These are phyloP conservation scores for Vigna reflexopilosa DNA, from an alignment of 306 rosid species.

Conservation along the genomic window DNA sequence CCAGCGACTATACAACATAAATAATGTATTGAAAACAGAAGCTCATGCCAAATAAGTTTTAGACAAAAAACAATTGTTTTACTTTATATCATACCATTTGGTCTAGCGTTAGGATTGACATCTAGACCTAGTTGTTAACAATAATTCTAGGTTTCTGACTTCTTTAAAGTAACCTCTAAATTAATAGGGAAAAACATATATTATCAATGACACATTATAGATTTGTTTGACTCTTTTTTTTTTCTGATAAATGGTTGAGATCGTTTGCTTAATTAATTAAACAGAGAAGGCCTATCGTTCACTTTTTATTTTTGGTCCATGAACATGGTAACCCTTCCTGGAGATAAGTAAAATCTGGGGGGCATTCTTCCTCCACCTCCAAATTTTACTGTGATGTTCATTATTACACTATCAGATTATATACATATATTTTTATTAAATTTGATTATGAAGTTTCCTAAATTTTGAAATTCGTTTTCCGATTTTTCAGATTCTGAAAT, in stretches of 20 bases:
- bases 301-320: no score
- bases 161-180: not conserved
- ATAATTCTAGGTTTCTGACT: not conserved
- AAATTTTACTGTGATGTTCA: no score
- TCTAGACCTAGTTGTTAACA: not conserved
- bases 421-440: no score
- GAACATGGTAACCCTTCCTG: no score
- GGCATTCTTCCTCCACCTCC: no score
- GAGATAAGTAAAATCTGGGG: no score
- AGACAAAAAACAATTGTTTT: slow-evolving; percentile 17
- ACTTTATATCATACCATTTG: not conserved
- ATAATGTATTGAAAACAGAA: slow-evolving; percentile 13
- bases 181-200: not conserved
- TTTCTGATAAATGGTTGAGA: not conserved
- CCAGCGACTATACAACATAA: slow-evolving; percentile 7
- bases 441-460: no score
- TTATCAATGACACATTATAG: no score
- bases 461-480: no score
- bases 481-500: no score
- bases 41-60: not conserved
- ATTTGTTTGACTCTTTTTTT: not conserved
- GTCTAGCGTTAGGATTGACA: slow-evolving; percentile 17
- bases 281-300: not conserved
- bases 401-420: no score
- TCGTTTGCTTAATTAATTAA: not conserved